Evolutionary conservation across 352 stramenopile species (phyloP), one percentile per base, ranked within the genome.

Genomic region (Aphanomyces euteiches): DNA sequence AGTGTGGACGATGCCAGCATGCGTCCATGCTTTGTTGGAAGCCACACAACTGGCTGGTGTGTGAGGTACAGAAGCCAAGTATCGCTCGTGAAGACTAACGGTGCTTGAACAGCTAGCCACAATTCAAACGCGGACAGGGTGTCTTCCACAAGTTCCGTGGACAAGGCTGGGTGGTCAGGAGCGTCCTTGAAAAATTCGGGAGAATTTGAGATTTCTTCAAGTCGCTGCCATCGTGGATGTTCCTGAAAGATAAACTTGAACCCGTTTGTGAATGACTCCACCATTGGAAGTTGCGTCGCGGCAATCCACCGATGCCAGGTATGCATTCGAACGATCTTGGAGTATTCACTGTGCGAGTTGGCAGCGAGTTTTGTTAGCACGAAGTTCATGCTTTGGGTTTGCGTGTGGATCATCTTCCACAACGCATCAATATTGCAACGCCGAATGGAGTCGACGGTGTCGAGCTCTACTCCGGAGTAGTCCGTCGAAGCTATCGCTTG

Each of bases 1-100:
- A 61, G 37, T 61, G 56, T 61, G 13, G 56, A 38, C 37, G 56
- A 21, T 61, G 56, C 13, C 13, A 61, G 56, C 56, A 53, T 61
- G 13, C 56, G 13, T 19, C 13, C 56, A 38, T 19, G 56, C 2
- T 61, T 15, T 13, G 56, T 21, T 17, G 56, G 56, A 1, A 61
- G 37, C 56, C 1, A 61, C 21, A 2, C 21, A 13, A 61, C 56
- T 61, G 56, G 56, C 21, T 61, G 1, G 21, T 19, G 13, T 17
- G 37, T 61, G 56, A 61, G 56, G 37, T 61, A 61, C 13, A 61
- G 21, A 1, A 61, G 56, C 56, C 56, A 61, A 17, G 21, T 2
- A 61, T 61, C 56, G 12, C 13, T n/a, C 19, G 13, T 48, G 19
- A 19, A 19, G 13, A 61, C 13, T 19, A 13, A 53, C 13, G 13